Evolutionary conservation across 208 protist genomes (phyloP), one percentile per base, ranked within the genome.

Genomic region (Naegleria lovaniensis): DNA sequence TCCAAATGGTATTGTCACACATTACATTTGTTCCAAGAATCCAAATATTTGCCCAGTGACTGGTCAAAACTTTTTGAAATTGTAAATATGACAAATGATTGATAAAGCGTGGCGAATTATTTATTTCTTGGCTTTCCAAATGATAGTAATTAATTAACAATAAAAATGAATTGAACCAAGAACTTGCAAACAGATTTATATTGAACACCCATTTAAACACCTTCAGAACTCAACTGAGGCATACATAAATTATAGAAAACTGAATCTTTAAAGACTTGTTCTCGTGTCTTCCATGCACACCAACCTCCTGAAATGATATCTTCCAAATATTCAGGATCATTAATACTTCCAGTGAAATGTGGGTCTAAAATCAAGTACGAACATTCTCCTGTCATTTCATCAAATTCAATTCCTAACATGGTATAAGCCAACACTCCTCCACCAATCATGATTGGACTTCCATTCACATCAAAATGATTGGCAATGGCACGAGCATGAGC

Each of bases 181-280:
- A 19, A 19, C 15, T 58, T 58, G 51, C 15, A 58, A 58, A 58
- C 51, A 19, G 51, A 58, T 58, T 58, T 58, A 58, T n/a, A n/a
- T n/a, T n/a, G n/a, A n/a, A n/a, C n/a, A n/a, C n/a, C n/a, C n/a
- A n/a, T 58, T 67, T 67, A 67, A 67, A 67, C 55, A 67, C 19
- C 11, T 3, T 67, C 55, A 29, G 55, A 15, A 3, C 96, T 95
- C 36, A 95, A 92, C 89, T 95, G 95, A 39, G 97, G 97, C 48
- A 98, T 94, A 93, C 97, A 98, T 55, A 99, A 91, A 90, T 99
- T 99, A 93, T 99, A 99, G 94, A 97, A 98, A 33, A 93, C 93
- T 29, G 94, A 92, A 11, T 94, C 87, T 85, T 95, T 93, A 92
- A 98, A 98, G 29, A 98, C 95, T 11, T 94, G 94, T 0, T 92